Conservation (phyloP, 257 asterid genomes). For the Fraxinus americana region DNA sequence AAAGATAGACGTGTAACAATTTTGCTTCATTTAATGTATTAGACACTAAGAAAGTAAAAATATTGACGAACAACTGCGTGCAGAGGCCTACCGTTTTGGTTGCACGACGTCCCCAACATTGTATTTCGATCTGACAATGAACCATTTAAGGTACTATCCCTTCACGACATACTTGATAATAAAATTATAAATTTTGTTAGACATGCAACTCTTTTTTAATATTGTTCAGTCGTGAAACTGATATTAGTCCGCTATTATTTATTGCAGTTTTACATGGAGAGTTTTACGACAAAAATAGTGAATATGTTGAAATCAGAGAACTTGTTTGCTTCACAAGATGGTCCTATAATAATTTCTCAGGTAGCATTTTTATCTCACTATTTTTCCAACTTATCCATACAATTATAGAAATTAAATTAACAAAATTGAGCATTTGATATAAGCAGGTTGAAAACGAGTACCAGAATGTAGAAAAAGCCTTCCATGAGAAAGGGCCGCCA, state of each 20-base stretch:
- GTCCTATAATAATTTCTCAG: slow-evolving; percentile 88
- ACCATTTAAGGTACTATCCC: slow-evolving; percentile 64
- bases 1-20: not conserved
- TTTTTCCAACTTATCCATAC: not conserved
- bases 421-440: not conserved
- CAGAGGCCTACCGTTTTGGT: slow-evolving; percentile 94
- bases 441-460: slow-evolving; percentile 89
- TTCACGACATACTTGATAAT: not conserved
- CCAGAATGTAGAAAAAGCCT: slow-evolving; percentile 63
- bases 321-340: slow-evolving; percentile 85
- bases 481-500: slow-evolving; percentile 53
- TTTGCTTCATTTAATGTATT: not conserved
- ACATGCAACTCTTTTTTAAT: not conserved
- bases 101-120: slow-evolving; percentile 71
- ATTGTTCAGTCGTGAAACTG: not conserved
- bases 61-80: not conserved
- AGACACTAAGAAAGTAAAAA: not conserved
- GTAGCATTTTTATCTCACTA: slow-evolving; percentile 24
- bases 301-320: slow-evolving; percentile 71
- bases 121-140: slow-evolving; percentile 74
- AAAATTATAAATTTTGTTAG: not conserved
- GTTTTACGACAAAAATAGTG: slow-evolving; percentile 72
- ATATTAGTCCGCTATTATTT: not conserved
- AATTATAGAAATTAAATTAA: not conserved
- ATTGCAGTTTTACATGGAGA: slow-evolving; percentile 64